phyloP scores from a whole-genome alignment of 768 basidiomycete species.

The Termitomyces eurrhizus region DNA sequence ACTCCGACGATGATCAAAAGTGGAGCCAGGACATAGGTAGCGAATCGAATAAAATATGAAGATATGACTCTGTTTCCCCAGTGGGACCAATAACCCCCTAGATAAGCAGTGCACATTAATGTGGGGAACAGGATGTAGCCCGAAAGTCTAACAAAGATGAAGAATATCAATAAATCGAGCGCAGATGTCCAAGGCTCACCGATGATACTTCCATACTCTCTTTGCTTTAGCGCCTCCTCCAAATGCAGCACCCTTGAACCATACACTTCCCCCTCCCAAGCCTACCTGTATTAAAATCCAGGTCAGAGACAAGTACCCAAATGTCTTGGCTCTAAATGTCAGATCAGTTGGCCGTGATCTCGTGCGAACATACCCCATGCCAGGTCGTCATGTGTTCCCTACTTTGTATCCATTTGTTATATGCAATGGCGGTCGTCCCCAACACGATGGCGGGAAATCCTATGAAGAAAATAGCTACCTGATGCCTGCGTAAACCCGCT shows the following conservation, averaged over 20 bases:
- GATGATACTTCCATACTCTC: constrained; percentile 79
- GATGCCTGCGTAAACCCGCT: constrained; percentile 67
- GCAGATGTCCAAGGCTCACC: constrained; percentile 33
- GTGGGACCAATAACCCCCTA: constrained; percentile 68
- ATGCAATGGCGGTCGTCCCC: constrained; percentile 59
- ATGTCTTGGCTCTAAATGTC: constrained; percentile 33
- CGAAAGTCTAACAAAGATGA: constrained; percentile 43
- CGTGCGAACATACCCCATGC: constrained; percentile 58
- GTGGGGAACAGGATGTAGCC: constrained; percentile 69
- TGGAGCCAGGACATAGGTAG: constrained; percentile 57
- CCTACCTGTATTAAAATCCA: constrained; percentile 62
- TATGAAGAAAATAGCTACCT: constrained; percentile 50
- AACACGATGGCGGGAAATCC: constrained; percentile 55
- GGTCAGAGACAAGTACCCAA: constrained; percentile 57
- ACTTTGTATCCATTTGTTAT: constrained; percentile 51
- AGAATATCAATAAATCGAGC: neutral
- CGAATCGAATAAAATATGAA: constrained; percentile 37
- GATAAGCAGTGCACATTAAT: constrained; percentile 56
- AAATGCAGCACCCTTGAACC: constrained; percentile 66
- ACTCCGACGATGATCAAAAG: constrained; percentile 39
- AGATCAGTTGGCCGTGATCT: neutral
- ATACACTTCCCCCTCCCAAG: constrained; percentile 73
- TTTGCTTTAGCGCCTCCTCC: constrained; percentile 74
- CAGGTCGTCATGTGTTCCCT: constrained; percentile 64
- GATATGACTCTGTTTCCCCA: constrained; percentile 46